Percentiles rank a stretch among this genome's conserved stretches.
Evolutionary conservation across 768 basidiomycete genomes (phyloP).

Genomic region (Tricholoma sp.): DNA sequence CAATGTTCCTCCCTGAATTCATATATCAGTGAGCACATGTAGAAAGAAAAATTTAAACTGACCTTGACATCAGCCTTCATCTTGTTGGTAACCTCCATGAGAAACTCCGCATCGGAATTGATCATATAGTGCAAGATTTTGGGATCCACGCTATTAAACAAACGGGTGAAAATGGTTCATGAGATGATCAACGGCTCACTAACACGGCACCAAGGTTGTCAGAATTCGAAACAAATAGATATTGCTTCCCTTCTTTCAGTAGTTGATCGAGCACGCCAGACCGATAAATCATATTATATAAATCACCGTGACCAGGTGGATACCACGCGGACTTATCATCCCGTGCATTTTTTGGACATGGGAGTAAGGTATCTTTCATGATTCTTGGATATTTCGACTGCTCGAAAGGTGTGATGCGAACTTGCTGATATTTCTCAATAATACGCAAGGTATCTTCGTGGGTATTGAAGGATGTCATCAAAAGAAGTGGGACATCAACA

Average conservation of each 20-base stretch:
- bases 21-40: background rate
- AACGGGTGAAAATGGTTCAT: constrained; percentile 5
- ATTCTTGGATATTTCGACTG: constrained; percentile 86
- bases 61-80: constrained; percentile 68
- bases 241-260: constrained; percentile 79
- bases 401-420: constrained; percentile 76
- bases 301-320: constrained; percentile 83
- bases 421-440: constrained; percentile 84
- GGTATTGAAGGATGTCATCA: constrained; percentile 94
- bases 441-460: constrained; percentile 83
- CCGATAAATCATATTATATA: constrained; percentile 74
- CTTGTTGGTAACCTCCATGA: constrained; percentile 91
- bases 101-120: constrained; percentile 66
- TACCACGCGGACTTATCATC: constrained; percentile 83
- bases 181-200: constrained; percentile 39
- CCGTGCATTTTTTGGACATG: constrained; percentile 57
- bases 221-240: constrained; percentile 84
- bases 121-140: constrained; percentile 79
- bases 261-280: constrained; percentile 76
- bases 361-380: constrained; percentile 69
- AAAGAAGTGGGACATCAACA: constrained; percentile 79
- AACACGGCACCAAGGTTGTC: constrained; percentile 81
- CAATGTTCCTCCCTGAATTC: constrained; percentile 57
- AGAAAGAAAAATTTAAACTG: constrained; percentile 3
- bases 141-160: constrained; percentile 56